Percentiles rank a stretch among this genome's conserved stretches.
phyloP scores from a whole-genome alignment of 139 green algal genomes.

The Chlorella sp. region DNA sequence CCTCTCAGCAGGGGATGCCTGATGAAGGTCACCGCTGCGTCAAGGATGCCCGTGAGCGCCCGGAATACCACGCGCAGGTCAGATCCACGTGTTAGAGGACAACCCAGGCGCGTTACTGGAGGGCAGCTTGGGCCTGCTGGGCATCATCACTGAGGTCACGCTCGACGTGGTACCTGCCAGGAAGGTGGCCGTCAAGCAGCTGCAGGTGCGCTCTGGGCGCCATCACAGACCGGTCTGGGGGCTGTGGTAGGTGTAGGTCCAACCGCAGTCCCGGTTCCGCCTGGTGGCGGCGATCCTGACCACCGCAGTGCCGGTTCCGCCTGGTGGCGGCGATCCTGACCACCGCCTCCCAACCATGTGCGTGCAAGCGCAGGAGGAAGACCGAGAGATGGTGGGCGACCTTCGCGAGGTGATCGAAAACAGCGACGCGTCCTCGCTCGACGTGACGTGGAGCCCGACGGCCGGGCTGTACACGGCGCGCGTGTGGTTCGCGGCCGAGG shows the following conservation, averaged over 20 bases:
- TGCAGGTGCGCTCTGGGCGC: conserved; percentile 14
- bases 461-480: conserved; percentile 32
- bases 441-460: conserved; percentile 34
- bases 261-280: no score
- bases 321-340: no score
- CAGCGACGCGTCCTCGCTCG: conserved; percentile 21
- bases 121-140: conserved; percentile 31
- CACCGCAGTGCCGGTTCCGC: no score
- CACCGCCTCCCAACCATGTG: no score
- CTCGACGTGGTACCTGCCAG: conserved; percentile 14
- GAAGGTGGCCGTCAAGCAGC: conserved; percentile 28
- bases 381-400: conserved; percentile 27
- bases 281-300: no score
- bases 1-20: no score
- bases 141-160: conserved; percentile 33
- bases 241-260: no score
- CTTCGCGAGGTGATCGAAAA: conserved; percentile 36
- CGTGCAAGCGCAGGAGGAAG: conserved; percentile 17
- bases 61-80: no score
- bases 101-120: conserved; percentile 26
- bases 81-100: no score
- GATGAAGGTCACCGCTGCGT: no score
- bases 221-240: no score
- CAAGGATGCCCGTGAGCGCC: no score
- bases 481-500: conserved; percentile 19